Conservation (phyloP, 2,329 filamentous ascomycete genomes). For the Elsinoe batatas region DNA sequence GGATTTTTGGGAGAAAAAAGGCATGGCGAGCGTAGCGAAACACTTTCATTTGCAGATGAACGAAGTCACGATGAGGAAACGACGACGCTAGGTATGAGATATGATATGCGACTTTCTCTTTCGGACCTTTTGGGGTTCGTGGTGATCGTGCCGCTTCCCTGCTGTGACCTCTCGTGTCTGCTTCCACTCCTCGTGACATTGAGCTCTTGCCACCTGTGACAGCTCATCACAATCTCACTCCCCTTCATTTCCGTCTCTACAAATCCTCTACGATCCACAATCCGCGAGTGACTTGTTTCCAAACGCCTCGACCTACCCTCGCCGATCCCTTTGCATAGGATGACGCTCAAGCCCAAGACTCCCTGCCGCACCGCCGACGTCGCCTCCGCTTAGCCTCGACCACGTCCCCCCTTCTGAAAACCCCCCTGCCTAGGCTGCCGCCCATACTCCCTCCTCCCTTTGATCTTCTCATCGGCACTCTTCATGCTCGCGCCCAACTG, state of each 20-base stretch:
- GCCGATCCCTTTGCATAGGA: no score
- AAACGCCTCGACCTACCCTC: no score
- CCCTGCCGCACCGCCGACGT: no score
- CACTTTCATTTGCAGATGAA: neutral
- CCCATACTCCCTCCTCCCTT: slow-evolving; percentile 61
- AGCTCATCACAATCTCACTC: no score
- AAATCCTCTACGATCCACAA: no score
- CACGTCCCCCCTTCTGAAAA: slow-evolving; percentile 47
- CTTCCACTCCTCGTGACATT: no score
- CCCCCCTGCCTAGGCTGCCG: slow-evolving; percentile 59
- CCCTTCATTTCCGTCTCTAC: no score
- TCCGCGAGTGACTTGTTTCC: no score
- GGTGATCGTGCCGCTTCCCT: neutral
- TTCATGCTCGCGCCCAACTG: slow-evolving; percentile 67
- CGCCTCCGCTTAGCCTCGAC: no score
- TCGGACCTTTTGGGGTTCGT: neutral
- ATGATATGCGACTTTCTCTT: slow-evolving; percentile 5
- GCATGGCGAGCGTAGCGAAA: neutral
- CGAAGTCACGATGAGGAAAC: slow-evolving; percentile 1
- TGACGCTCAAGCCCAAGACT: no score
- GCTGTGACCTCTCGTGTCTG: no score
- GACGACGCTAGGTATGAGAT: slow-evolving; percentile 7
- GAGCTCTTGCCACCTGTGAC: no score
- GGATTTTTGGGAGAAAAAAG: neutral
- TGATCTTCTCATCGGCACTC: slow-evolving; percentile 57